Evolutionary conservation across 371 early-diverging fungal genomes (phyloP).

Genomic region (Mucor velutinosus): DNA sequence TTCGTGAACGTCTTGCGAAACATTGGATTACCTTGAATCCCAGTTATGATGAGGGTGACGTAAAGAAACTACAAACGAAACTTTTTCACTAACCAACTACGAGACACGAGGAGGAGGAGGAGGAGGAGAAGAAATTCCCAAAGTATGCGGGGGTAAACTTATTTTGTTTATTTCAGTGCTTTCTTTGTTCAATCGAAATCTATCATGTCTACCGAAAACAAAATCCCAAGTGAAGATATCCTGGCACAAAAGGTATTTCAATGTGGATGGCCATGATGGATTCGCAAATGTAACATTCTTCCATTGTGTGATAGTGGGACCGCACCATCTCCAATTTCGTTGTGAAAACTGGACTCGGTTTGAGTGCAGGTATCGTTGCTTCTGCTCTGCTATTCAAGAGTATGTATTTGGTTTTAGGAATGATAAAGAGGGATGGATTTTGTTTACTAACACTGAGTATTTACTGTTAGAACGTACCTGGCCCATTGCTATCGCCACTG

Average conservation of each 20-base stretch:
- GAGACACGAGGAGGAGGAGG: not conserved
- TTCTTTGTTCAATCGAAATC: not conserved
- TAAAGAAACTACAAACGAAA: not conserved
- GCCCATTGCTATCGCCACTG: slow-evolving; percentile 89
- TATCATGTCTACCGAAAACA: slow-evolving; percentile 49
- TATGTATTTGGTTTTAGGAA: slow-evolving; percentile 40
- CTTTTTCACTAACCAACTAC: not conserved
- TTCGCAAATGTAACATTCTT: not conserved
- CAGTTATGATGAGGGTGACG: not conserved
- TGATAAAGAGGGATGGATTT: not conserved
- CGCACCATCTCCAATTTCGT: slow-evolving; percentile 84
- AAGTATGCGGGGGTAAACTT: not conserved
- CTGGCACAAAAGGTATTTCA: slow-evolving; percentile 61
- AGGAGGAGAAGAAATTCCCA: not conserved
- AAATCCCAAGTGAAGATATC: slow-evolving; percentile 57
- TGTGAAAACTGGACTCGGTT: slow-evolving; percentile 85
- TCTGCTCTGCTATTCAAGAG: slow-evolving; percentile 90
- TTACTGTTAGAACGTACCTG: slow-evolving; percentile 72
- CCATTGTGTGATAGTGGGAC: slow-evolving; percentile 72
- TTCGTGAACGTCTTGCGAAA: not conserved
- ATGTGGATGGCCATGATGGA: not conserved
- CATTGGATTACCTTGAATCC: not conserved
- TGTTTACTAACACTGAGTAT: not conserved
- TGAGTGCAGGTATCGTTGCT: slow-evolving; percentile 86
- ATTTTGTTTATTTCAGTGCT: slow-evolving; percentile 1